These are phyloP conservation scores for Phialophora tarda DNA, from an alignment of 2,329 filamentous ascomycete genomes.

Conservation along the genomic window DNA sequence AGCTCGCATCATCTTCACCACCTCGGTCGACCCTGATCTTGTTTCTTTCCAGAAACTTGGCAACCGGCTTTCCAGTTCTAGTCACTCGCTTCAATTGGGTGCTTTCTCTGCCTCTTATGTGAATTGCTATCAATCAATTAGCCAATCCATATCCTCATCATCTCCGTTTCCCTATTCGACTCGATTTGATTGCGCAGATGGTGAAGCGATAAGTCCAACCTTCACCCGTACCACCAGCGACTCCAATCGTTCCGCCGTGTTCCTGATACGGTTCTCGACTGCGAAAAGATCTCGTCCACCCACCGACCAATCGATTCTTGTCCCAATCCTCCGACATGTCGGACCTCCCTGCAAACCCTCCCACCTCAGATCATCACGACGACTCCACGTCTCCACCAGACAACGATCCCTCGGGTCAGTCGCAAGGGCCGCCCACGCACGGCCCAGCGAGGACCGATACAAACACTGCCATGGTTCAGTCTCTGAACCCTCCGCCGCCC, in stretches of 20 bases:
- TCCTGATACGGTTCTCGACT: neutral
- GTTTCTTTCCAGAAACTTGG: constrained; percentile 24
- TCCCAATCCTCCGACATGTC: constrained; percentile 37
- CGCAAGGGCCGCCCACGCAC: constrained; percentile 14
- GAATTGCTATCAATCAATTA: neutral
- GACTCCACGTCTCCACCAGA: constrained; percentile 17
- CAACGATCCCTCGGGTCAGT: constrained; percentile 21
- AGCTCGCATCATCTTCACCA: constrained; percentile 6
- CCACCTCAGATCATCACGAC: constrained; percentile 16
- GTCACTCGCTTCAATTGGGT: constrained; percentile 16
- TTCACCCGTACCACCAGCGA: neutral
- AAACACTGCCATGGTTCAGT: constrained; percentile 35
- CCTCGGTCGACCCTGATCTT: constrained; percentile 5
- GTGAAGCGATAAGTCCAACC: neutral
- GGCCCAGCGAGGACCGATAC: constrained; percentile 38
- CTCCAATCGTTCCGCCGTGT: neutral
- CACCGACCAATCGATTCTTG: constrained; percentile 26
- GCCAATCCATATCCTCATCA: neutral
- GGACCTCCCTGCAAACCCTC: constrained; percentile 25
- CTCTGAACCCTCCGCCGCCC: constrained; percentile 33
- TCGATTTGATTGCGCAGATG: neutral
- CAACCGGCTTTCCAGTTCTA: constrained; percentile 3
- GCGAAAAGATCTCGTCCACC: constrained; percentile 8
- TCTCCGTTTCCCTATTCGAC: neutral
- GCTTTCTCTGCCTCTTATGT: constrained; percentile 4